A percentile compares a stretch with the other conserved stretches of the same genome.
Conservation (phyloP, 2,329 filamentous ascomycete genomes). For the Cyanodermella asteris region DNA sequence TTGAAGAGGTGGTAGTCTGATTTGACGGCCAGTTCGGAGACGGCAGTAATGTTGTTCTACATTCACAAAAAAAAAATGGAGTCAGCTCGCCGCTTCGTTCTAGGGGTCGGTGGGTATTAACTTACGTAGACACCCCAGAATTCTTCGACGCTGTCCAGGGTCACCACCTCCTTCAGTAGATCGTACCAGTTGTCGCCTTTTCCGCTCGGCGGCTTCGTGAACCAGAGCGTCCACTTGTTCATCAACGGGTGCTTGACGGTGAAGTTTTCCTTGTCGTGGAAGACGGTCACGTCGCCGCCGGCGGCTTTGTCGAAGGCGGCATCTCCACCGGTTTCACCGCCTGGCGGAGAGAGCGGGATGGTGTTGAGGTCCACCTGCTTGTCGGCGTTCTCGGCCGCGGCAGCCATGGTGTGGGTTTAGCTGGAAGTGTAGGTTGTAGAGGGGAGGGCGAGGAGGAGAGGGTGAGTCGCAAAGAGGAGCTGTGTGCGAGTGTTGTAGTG, state of each 20-base stretch:
- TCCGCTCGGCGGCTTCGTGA: constrained; percentile 90
- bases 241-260: constrained; percentile 97
- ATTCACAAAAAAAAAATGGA: constrained; percentile 3
- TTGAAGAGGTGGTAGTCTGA: constrained; percentile 99
- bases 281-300: constrained; percentile 51
- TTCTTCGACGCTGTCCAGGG: constrained; percentile 94
- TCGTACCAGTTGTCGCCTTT: constrained; percentile 99
- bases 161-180: constrained; percentile 92
- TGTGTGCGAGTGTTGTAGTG: no score
- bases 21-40: constrained; percentile 88
- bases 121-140: constrained; percentile 99
- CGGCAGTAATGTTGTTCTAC: constrained; percentile 95
- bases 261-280: constrained; percentile 97
- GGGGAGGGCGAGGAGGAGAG: not conserved
- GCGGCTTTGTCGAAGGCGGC: constrained; percentile 12
- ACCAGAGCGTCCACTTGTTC: constrained; percentile 98
- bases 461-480: no score
- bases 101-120: constrained; percentile 9
- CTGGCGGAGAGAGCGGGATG: no score
- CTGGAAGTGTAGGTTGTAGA: not conserved
- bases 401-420: constrained; percentile 1
- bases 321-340: constrained; percentile 20
- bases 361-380: constrained; percentile 34
- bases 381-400: constrained; percentile 16
- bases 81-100: not conserved